Evolutionary conservation across 75 land plant species (phyloP).

Genomic region (Gnetum montanum): DNA sequence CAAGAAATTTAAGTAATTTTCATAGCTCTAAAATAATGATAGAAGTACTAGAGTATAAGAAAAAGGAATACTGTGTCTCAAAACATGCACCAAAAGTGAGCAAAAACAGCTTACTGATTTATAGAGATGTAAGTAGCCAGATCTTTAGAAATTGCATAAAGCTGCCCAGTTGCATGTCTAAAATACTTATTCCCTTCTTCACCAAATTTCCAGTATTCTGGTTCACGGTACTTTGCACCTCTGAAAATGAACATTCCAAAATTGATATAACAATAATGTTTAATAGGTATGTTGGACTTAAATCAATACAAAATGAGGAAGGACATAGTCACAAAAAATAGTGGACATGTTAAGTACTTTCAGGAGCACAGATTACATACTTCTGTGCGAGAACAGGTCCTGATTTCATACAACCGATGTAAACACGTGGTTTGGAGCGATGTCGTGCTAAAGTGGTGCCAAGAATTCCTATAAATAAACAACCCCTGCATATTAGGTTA

Average conservation of each 20-base stretch:
- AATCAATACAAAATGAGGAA: constrained; percentile 2
- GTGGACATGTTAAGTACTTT: not conserved
- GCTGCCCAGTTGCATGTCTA: constrained; percentile 76
- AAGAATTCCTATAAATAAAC: constrained; percentile 37
- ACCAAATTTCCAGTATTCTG: constrained; percentile 84
- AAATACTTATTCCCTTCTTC: constrained; percentile 78
- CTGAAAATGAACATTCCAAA: constrained; percentile 16
- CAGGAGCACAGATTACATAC: constrained; percentile 25
- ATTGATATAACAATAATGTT: not conserved
- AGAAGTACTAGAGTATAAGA: constrained; percentile 3
- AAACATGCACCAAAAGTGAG: not conserved
- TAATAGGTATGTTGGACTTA: not conserved
- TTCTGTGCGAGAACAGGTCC: constrained; percentile 75
- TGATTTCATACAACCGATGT: constrained; percentile 87
- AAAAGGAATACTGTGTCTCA: not conserved
- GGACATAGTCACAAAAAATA: not conserved
- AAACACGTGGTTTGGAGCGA: constrained; percentile 62
- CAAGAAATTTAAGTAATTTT: not conserved
- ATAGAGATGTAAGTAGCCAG: constrained; percentile 70
- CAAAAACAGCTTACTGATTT: constrained; percentile 27
- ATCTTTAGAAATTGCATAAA: constrained; percentile 72
- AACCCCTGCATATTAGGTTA: no score
- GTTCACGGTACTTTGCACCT: constrained; percentile 78
- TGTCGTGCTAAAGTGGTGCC: constrained; percentile 51
- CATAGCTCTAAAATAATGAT: no score